Conservation (phyloP, 805 yeast genomes). For the Kregervanrija fluxuum region DNA sequence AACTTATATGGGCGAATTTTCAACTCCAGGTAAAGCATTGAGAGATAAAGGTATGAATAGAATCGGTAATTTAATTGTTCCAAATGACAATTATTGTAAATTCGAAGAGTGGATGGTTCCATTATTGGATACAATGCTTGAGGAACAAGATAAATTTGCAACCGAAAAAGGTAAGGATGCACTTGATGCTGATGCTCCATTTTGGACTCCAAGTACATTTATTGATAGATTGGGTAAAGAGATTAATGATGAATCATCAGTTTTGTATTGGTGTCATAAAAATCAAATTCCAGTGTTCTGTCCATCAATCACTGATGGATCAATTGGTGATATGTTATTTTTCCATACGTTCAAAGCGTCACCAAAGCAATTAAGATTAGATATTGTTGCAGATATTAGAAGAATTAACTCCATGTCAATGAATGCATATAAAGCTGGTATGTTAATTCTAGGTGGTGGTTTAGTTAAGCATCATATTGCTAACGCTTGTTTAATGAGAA, state of each 20-base stretch:
- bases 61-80: constrained; percentile 93
- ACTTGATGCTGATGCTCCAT: constrained; percentile 59
- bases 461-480: constrained; percentile 94
- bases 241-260: constrained; percentile 88
- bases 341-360: constrained; percentile 96
- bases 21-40: constrained; percentile 69
- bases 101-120: constrained; percentile 99
- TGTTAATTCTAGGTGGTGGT: constrained; percentile 96
- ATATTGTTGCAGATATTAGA: constrained; percentile 91
- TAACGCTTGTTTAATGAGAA: constrained; percentile 97
- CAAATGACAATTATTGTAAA: constrained; percentile 94
- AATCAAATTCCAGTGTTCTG: constrained; percentile 94
- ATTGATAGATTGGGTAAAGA: constrained; percentile 93
- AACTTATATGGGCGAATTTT: constrained; percentile 88
- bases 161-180: constrained; percentile 44
- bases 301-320: constrained; percentile 97
- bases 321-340: constrained; percentile 97
- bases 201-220: constrained; percentile 92
- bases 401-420: constrained; percentile 86
- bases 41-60: constrained; percentile 97
- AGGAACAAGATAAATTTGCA: constrained; percentile 76
- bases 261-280: constrained; percentile 96
- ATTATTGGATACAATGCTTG: constrained; percentile 74
- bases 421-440: constrained; percentile 92
- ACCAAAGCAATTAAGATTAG: constrained; percentile 83